Base-by-base conservation (phyloP, 1,284 basidiomycete species). In the Taiwanofungus camphoratus region DNA sequence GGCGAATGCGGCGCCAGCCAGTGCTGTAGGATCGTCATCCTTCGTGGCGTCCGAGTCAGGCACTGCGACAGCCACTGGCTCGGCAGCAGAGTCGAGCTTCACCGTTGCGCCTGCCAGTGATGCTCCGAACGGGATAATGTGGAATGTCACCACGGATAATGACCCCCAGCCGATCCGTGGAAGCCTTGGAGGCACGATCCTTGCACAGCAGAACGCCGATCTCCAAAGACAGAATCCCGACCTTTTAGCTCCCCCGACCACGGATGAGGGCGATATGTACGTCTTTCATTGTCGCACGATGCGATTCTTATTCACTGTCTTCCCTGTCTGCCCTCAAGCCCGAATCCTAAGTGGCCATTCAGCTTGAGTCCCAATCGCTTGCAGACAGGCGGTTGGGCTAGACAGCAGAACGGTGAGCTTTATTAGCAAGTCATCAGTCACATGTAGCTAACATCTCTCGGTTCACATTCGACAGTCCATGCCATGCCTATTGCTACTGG, bases 291-390 rank as follows among this genome's bases (percentile, higher is more conserved):
- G n/a, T n/a, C n/a, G 13, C 7, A 21, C 18, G n/a, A 7, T 19
- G 35, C 38, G 26, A 44, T 20, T n/a, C n/a, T n/a, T n/a, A n/a
- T n/a, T 19, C 33, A 27, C 20, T n/a, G n/a, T n/a, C n/a, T n/a
- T n/a, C n/a, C n/a, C n/a, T n/a, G n/a, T n/a, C n/a, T n/a, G n/a
- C n/a, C n/a, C n/a, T n/a, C 29, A 49, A 80, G 78, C 13, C 46
- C 56, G 12, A 82, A 82, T 52, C 73, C 77, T 9, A 85, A 84
- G 57, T 87, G 84, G 84, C 75, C 83, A 0, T 82, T 85, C 59
- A 63, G 68, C 45, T 60, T 86, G 46, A 83, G 79, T 44, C 76
- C 79, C 59, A 85, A 83, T 54, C 76, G 82, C 26, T 60, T 87
- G 4, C 76, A 80, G 49, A 75, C 76, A 1, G 84, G 84, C 27